These are phyloP conservation scores for Cucumis melo DNA, from an alignment of 306 rosid species.

Conservation along the genomic window DNA sequence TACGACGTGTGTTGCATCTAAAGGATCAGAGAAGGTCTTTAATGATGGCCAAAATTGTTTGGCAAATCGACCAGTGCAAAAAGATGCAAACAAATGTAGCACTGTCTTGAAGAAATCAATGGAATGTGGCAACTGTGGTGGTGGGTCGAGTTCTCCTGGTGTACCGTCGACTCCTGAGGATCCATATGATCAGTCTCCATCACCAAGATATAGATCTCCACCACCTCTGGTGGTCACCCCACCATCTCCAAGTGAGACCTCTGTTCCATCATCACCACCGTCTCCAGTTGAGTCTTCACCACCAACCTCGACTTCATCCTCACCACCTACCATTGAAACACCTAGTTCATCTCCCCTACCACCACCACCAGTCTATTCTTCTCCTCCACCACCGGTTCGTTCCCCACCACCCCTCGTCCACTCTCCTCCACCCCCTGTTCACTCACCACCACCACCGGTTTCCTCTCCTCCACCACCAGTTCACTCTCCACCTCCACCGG, in stretches of 20 bases:
- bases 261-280: neutral
- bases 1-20: slow-evolving; percentile 20
- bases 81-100: slow-evolving; percentile 21
- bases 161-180: neutral
- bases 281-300: neutral
- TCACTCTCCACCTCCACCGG: too few relatives aligned
- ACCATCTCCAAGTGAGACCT: too few relatives aligned
- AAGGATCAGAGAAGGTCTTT: neutral
- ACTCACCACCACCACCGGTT: too few relatives aligned
- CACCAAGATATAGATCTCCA: neutral
- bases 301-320: too few relatives aligned
- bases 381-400: too few relatives aligned
- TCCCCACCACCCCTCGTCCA: too few relatives aligned
- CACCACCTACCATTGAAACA: too few relatives aligned
- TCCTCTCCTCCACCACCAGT: too few relatives aligned
- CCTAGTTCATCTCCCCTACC: too few relatives aligned
- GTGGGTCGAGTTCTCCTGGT: neutral
- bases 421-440: too few relatives aligned
- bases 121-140: slow-evolving; percentile 43
- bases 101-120: slow-evolving; percentile 25
- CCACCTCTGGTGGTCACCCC: neutral
- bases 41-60: slow-evolving; percentile 38
- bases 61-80: slow-evolving; percentile 36
- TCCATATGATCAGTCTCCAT: neutral
- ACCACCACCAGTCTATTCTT: too few relatives aligned